A percentile compares a stretch with the other conserved stretches of the same genome.
Evolutionary conservation across 164 flowering plant species (phyloP).

Genomic region (Tetracentron sinense): DNA sequence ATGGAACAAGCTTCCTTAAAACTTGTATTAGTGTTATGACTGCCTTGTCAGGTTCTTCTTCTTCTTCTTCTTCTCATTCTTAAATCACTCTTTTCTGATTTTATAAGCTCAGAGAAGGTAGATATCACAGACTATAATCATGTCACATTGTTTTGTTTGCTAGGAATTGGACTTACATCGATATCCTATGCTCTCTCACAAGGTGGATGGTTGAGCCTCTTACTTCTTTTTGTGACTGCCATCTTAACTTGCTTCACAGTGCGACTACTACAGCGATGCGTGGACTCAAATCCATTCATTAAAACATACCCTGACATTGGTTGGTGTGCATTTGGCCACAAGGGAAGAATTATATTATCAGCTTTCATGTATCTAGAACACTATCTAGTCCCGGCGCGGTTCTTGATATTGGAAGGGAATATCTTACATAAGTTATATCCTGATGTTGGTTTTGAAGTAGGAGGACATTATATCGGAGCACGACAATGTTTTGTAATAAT

Average conservation of each 20-base stretch:
- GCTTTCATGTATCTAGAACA: constrained; percentile 11
- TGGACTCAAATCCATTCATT: constrained; percentile 15
- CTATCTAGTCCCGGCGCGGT: constrained; percentile 12
- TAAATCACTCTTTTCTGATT: too few species aligned
- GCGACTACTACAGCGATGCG: constrained; percentile 8
- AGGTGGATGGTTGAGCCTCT: constrained; percentile 16
- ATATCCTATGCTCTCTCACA: constrained; percentile 14
- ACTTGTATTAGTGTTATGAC: too few species aligned
- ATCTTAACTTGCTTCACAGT: constrained; percentile 12
- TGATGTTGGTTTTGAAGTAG: constrained; percentile 2
- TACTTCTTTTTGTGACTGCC: constrained; percentile 10
- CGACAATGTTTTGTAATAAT: constrained; percentile 12
- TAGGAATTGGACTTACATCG: constrained; percentile 24
- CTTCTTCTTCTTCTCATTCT: too few species aligned
- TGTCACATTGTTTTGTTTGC: too few species aligned
- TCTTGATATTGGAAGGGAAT: too few species aligned
- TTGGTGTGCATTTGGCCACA: constrained; percentile 15
- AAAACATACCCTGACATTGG: constrained; percentile 15
- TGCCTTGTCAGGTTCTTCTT: too few species aligned
- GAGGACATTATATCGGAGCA: constrained; percentile 2
- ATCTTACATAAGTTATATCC: constrained; percentile 21
- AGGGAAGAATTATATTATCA: constrained; percentile 8
- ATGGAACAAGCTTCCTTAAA: too few species aligned
- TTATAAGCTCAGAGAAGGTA: too few species aligned
- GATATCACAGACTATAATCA: too few species aligned